A percentile compares a stretch with the other conserved stretches of the same genome.
Evolutionary conservation across 202 grass and related monocot species (phyloP).

Genomic region (Carex arenaria): DNA sequence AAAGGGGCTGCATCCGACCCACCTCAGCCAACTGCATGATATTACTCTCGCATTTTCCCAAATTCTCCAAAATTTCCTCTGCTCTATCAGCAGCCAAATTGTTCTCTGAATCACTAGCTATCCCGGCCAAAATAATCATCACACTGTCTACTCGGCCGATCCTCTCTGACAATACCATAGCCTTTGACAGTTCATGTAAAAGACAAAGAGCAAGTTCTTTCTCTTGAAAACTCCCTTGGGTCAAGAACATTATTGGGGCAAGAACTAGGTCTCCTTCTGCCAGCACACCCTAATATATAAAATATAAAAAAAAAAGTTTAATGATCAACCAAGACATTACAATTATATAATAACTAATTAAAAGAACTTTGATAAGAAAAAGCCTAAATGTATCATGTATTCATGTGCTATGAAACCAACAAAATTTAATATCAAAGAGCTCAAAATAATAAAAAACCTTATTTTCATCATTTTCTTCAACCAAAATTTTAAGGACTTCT

Average conservation of each 20-base stretch:
- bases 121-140: slow-evolving; percentile 58
- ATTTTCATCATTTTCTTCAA: slow-evolving; percentile 43
- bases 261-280: slow-evolving; percentile 41
- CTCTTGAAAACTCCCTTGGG: slow-evolving; percentile 45
- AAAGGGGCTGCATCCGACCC: slow-evolving; percentile 62
- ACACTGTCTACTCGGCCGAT: slow-evolving; percentile 47
- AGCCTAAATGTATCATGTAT: not conserved
- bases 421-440: not conserved
- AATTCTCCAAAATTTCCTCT: slow-evolving; percentile 49
- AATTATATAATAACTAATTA: not conserved
- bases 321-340: not conserved
- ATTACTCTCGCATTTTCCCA: slow-evolving; percentile 57
- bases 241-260: slow-evolving; percentile 55
- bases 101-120: slow-evolving; percentile 36
- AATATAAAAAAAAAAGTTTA: not conserved
- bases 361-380: not conserved
- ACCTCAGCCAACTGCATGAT: slow-evolving; percentile 67
- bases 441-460: slow-evolving; percentile 29
- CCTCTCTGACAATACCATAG: slow-evolving; percentile 46
- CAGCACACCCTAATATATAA: slow-evolving; percentile 41
- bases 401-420: not conserved
- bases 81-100: slow-evolving; percentile 33
- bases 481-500: slow-evolving; percentile 37
- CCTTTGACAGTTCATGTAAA: slow-evolving; percentile 62
- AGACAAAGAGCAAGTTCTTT: slow-evolving; percentile 51